Conservation (phyloP, 78 protist genomes). For the Cavenderia fasciculata region DNA sequence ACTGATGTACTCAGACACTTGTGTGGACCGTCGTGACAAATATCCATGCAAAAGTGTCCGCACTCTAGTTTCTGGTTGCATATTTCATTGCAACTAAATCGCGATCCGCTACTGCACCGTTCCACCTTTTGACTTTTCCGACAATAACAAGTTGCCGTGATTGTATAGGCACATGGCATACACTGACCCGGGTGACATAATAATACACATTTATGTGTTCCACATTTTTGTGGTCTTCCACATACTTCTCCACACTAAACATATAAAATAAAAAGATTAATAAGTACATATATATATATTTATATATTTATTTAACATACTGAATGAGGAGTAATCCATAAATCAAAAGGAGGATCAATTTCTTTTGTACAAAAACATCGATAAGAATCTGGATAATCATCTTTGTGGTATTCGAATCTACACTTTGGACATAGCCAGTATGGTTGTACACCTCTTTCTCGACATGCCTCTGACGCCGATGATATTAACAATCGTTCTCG, state of each 20-base stretch:
- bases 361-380: constrained; percentile 13
- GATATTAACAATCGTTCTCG: constrained; percentile 3
- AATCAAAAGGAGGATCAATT: constrained; percentile 20
- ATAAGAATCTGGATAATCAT: not conserved
- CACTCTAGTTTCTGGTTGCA: not conserved
- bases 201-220: not conserved
- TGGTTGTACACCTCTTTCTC: not conserved
- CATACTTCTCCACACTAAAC: constrained; percentile 13
- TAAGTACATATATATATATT: not conserved
- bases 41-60: not conserved
- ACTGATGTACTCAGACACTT: not conserved
- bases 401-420: not conserved
- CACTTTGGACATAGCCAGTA: constrained; percentile 29
- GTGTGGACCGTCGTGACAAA: constrained; percentile 7
- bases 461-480: constrained; percentile 25
- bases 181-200: constrained; percentile 34
- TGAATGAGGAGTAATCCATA: constrained; percentile 14
- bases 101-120: not conserved
- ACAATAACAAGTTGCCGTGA: not conserved
- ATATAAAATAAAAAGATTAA: not conserved
- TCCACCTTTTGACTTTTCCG: not conserved
- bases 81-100: not conserved
- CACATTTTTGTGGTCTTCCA: not conserved
- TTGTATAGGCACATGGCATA: not conserved
- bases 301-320: not conserved